Evolutionary conservation across 2,329 filamentous ascomycete genomes (phyloP), one percentile per base, ranked within the genome.

Genomic region (Arthrobotrys sphaeroides): DNA sequence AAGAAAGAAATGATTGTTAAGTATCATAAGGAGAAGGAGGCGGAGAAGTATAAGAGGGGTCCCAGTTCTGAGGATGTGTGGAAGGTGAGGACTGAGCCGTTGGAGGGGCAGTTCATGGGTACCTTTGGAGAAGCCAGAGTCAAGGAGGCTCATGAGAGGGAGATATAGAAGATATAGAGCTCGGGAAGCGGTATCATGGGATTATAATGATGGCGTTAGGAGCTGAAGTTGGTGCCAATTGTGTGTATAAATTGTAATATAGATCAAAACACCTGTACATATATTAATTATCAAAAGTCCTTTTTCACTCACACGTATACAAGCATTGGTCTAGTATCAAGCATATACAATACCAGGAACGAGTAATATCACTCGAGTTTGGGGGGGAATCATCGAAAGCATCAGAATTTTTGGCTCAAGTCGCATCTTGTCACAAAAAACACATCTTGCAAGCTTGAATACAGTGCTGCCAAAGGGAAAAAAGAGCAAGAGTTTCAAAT

Each of bases 11-110:
- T 81, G 67, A 81, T 83, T 43, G 80, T 78, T 36, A 80, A 80
- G 36, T 80, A 81, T 61, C 83, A 83, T 64, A 80, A 80, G 45
- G 78, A 81, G 64, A 82, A 85, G 61, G 85, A 86, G 79, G 87
- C 87, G 40, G 90, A 89, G 82, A 90, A 93, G 82, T 86, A 85
- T 83, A 88, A 83, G 13, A 82, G 85, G 12, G 88, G 88, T 0
- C 88, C 88, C 16, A 96, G 89, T 81, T 96, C 92, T 83, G 92
- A 97, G 84, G 91, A 97, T 85, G 85, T 99, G 2, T 99, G 95
- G 95, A 88, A 90, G 82, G 86, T 90, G 66, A 88, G 95, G 79
- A 85, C 86, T 36, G 86, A 88, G 77, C 88, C 86, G 77, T 83
- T 94, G 4, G 83, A 83, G 78, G 84, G 83, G 57, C 82, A 77